Base-by-base conservation (phyloP, 2,329 filamentous ascomycete species). In the Thelonectria discophora region DNA sequence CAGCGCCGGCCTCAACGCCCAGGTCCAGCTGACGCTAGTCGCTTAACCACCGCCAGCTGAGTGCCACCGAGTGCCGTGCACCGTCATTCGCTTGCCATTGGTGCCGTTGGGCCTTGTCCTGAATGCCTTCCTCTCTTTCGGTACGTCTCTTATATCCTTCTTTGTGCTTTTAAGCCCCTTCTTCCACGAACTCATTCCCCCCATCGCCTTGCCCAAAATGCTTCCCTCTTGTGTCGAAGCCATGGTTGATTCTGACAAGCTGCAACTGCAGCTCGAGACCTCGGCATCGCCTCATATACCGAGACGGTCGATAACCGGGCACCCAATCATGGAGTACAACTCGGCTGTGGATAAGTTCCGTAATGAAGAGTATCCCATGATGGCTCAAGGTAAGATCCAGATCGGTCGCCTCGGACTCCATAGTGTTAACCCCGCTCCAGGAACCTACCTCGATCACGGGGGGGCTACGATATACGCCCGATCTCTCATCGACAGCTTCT, bases 401-500 rank as follows among this genome's bases (percentile, higher is more conserved):
- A 13, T 17, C 17, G 13, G 13, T 34, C 32, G n/a, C n/a, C 37
- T 27, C 8, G 27, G 3, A 37, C 11, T 15, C 9, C 9, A 40
- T 15, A 17, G 20, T 50, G 8, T 54, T 69, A 40, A 69, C 47
- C 32, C 18, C 24, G 39, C 48, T 51, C 27, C 48, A 73, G 71
- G 69, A 39, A 72, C 80, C 50, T 88, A 88, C 69, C 81, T 88
- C 21, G 86, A 88, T 68, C 86, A 88, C 72, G 83, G 83, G 45
- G 84, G 83, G 27, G 78, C 82, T 37, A 86, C 84, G 34, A 81
- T 88, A 42, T 87, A 87, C 67, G 82, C 87, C 46, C 83, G 79
- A 64, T 86, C 86, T 24, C 79, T 87, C 37, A 78, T 89, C 42
- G 79, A 82, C 47, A 77, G 78, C 21, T 88, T 89, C 73, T 81